Evolutionary conservation across 306 rosid genomes (phyloP), one percentile per base, ranked within the genome.

Genomic region (Prosopis cineraria): DNA sequence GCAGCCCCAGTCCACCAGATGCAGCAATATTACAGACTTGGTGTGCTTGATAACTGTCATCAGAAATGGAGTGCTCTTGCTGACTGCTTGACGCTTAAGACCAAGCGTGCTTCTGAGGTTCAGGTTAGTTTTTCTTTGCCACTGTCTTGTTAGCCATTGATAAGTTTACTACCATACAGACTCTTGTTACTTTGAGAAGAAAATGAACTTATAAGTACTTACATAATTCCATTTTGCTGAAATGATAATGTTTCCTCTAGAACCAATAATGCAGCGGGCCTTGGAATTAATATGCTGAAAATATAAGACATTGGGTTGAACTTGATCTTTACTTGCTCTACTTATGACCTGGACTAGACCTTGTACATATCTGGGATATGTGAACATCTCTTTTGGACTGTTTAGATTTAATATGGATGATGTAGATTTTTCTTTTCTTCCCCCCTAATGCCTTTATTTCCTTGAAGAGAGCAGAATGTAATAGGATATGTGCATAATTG

Each of bases 1-100:
- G 79, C 91, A 91, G 98, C 97, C 56, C 97, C 97, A 6, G 95
- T 94, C 74, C 89, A 94, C 88, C 97, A 94, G 84, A 74, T 94
- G 97, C 90, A 92, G 86, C 97, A 92, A 72, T 92, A 92, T 83
- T 94, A 92, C 73, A 87, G 98, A 86, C 64, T 90, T 64, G 97
- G 98, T 25, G 34, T 47, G 68, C 87, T 94, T 63, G 97, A 94
- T 77, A 89, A 87, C 82, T 94, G 98, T 80, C 53, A 77, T 7
- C 70, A 68, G 25, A 88, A 94, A 82, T 94, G 96, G 93, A 87
- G 22, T 55, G 81, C 90, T 40, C 76, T 90, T 77, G 19, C 80
- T 27, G 95, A 92, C 47, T 90, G 98, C 82, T 84, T 94, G 55
- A 73, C 2, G 72, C 91, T 94, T 52, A 94, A 94, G 91, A 94